Conservation (phyloP, 2,329 filamentous ascomycete species). For the Nemania diffusa region DNA sequence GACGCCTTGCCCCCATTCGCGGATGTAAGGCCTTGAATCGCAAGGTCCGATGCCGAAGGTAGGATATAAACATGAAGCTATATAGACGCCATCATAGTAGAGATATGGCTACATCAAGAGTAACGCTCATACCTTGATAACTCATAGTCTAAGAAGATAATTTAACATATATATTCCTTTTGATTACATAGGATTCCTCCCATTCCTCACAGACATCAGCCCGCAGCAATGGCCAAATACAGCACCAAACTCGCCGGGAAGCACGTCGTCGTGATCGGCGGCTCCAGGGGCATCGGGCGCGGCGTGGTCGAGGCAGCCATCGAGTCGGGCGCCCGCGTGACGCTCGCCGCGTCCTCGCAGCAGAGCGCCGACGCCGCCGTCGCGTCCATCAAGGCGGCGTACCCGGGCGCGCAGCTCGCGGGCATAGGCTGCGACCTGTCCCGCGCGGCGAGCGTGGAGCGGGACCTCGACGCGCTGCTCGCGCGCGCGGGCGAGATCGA, state of each 20-base stretch:
- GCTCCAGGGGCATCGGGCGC: slow-evolving; percentile 45
- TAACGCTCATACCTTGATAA: background rate
- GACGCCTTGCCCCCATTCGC: background rate
- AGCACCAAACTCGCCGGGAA: slow-evolving; percentile 48
- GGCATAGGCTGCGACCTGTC: slow-evolving; percentile 43
- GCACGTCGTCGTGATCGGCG: slow-evolving; percentile 49
- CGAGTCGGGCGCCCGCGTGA: slow-evolving; percentile 43
- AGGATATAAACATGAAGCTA: background rate
- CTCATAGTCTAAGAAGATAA: background rate
- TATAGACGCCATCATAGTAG: background rate
- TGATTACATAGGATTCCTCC: background rate
- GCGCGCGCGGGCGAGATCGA: slow-evolving; percentile 38
- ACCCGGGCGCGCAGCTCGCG: slow-evolving; percentile 31
- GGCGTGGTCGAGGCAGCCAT: slow-evolving; percentile 44
- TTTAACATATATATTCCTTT: background rate
- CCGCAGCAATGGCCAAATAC: slow-evolving; percentile 44
- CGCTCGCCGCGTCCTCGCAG: slow-evolving; percentile 40
- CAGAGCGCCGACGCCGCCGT: slow-evolving; percentile 39
- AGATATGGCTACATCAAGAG: background rate
- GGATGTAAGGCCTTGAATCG: background rate
- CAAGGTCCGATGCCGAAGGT: background rate
- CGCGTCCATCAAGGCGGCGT: slow-evolving; percentile 37
- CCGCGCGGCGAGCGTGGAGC: slow-evolving; percentile 38
- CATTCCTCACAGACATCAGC: background rate
- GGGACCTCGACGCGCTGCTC: slow-evolving; percentile 42